Evolutionary conservation across 257 asterid genomes (phyloP), one percentile per base, ranked within the genome.

Genomic region (Solanum appendiculatum): DNA sequence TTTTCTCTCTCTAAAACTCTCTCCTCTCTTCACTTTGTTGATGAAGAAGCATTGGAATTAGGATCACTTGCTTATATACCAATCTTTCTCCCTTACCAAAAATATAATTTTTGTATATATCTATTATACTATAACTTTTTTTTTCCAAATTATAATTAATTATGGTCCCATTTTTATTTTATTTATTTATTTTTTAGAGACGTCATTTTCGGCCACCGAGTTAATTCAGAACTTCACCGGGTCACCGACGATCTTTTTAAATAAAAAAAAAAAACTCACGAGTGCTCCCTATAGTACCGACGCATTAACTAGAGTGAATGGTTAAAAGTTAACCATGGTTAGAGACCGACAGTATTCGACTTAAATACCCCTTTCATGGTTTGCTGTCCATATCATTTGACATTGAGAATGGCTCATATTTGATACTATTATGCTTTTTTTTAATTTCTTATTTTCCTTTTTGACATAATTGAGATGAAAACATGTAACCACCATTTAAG

Each of bases 21-120:
- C 69, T 20, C 60, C 48, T 7, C 9, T 15, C 33, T 78, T 78
- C 70, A 31, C 82, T 86, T 82, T 81, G 82, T 60, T 48, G 20
- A n/a, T 73, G 64, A 78, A 89, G 78, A 90, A 85, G 92, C 94
- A 89, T 91, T 95, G 90, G 93, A 89, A 86, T 94, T 86, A 91
- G 95, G 90, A 86, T 90, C 93, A 93, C 86, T 88, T 87, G 91
- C 92, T 93, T 92, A 88, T 87, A 89, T 92, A 88, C 92, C 89
- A 93, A 90, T 91, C 88, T 82, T 85, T 90, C 85, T 80, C 87
- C 89, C 64, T 77, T 56, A 12, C 37, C 40, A 58, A 72, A 72
- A 69, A 69, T 72, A 86, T 58, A 46, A 14, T 51, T 48, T 70
- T 70, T 86, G 73, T 48, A 85, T 46, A 20, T 70, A 85, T 66